A percentile compares a stretch with the other conserved stretches of the same genome.
phyloP scores from a whole-genome alignment of 495 filamentous ascomycete genomes.

The Echria macrotheca region DNA sequence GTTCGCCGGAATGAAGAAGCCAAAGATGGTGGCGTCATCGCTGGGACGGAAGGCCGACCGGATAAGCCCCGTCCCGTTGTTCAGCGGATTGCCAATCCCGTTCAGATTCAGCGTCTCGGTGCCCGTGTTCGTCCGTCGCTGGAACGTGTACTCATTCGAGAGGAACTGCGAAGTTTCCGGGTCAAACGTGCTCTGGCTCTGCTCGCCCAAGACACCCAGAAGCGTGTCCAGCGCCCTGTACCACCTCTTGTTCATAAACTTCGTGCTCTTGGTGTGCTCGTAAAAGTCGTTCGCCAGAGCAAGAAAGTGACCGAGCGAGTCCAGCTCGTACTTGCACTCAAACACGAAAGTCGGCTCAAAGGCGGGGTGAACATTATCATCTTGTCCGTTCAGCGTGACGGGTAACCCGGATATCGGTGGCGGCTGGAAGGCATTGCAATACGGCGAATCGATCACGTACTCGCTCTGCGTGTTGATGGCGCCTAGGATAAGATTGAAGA shows the following conservation, averaged over 20 bases:
- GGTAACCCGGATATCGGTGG: conserved; percentile 71
- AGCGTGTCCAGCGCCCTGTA: conserved; percentile 71
- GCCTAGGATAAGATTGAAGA: conserved; percentile 78
- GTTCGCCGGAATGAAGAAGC: conserved; percentile 94
- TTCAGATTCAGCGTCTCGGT: conserved; percentile 84
- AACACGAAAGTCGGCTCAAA: conserved; percentile 84
- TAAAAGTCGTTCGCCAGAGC: conserved; percentile 81
- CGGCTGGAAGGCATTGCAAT: conserved; percentile 98
- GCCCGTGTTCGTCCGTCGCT: conserved; percentile 67
- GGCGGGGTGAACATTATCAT: conserved; percentile 76
- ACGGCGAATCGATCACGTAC: conserved; percentile 89
- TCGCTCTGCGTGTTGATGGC: conserved; percentile 96
- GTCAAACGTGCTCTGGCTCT: conserved; percentile 76
- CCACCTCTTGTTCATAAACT: conserved; percentile 76
- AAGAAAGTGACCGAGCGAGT: conserved; percentile 91
- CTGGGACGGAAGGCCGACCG: conserved; percentile 94
- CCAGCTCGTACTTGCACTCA: conserved; percentile 98
- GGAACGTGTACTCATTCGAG: conserved; percentile 80
- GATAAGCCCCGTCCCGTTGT: conserved; percentile 74
- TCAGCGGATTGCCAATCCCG: conserved; percentile 87
- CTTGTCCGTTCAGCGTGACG: conserved; percentile 65
- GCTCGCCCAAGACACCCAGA: conserved; percentile 66
- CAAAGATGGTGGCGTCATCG: conserved; percentile 93
- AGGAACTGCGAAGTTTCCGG: conserved; percentile 54
- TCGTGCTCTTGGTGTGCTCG: conserved; percentile 67